A percentile compares a stretch with the other conserved stretches of the same genome.
These are phyloP conservation scores for Clitoria ternatea DNA, from an alignment of 306 rosid species.

Conservation along the genomic window DNA sequence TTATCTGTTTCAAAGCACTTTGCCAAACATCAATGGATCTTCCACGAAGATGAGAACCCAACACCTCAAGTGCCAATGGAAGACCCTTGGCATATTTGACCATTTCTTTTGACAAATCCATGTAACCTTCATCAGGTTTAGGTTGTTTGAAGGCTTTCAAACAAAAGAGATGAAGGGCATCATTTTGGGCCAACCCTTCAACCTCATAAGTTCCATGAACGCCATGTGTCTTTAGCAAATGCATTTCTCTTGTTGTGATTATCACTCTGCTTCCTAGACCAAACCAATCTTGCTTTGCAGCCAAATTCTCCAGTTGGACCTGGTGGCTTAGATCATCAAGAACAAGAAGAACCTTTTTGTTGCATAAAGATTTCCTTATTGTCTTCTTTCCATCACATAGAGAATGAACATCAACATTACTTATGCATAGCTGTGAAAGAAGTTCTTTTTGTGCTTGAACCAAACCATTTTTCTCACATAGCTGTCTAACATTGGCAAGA, in stretches of 20 bases:
- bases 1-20: not conserved
- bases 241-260: conserved; percentile 12
- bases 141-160: too few relatives aligned
- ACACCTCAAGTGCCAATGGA: conserved; percentile 18
- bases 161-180: conserved; percentile 15
- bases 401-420: not conserved
- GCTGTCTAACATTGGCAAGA: not conserved
- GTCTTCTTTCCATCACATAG: not conserved
- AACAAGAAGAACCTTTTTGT: conserved; percentile 12
- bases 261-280: conserved; percentile 12
- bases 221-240: not conserved
- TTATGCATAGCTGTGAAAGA: too few relatives aligned
- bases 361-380: not conserved
- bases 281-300: conserved; percentile 16
- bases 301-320: conserved; percentile 3
- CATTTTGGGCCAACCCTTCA: not conserved
- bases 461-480: too few relatives aligned
- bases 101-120: not conserved
- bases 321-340: conserved; percentile 10
- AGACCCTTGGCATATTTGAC: not conserved
- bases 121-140: not conserved
- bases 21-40: not conserved
- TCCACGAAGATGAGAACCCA: not conserved
- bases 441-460: not conserved
- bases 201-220: not conserved